Percentiles rank a stretch among this genome's conserved stretches.
Conservation (phyloP, 495 filamentous ascomycete genomes). For the Stereocaulon alpinum region DNA sequence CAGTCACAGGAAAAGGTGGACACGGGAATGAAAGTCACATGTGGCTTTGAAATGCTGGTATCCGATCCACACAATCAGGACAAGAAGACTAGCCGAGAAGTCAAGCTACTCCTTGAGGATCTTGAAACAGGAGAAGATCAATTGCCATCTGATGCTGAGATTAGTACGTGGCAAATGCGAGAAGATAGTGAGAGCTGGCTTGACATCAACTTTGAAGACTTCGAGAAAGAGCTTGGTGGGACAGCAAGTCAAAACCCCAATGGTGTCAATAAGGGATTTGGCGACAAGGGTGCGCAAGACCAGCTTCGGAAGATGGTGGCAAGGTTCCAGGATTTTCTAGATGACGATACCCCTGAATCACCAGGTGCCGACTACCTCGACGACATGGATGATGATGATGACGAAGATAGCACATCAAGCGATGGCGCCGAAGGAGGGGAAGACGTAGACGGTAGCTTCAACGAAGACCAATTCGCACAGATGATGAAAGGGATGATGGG, state of each 20-base stretch:
- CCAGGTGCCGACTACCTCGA: slow-evolving; percentile 68
- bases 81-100: slow-evolving; percentile 57
- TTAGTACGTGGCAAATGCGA: slow-evolving; percentile 52
- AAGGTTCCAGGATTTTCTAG: slow-evolving; percentile 84
- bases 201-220: slow-evolving; percentile 80
- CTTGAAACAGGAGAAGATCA: slow-evolving; percentile 47
- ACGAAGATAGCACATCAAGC: slow-evolving; percentile 38
- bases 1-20: slow-evolving; percentile 45
- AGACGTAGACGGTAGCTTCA: slow-evolving; percentile 67
- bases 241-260: slow-evolving; percentile 27
- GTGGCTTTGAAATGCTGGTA: slow-evolving; percentile 85
- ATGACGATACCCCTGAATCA: slow-evolving; percentile 68
- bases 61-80: slow-evolving; percentile 52
- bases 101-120: slow-evolving; percentile 65
- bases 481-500: slow-evolving; percentile 98
- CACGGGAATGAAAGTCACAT: slow-evolving; percentile 79
- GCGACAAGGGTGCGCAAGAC: slow-evolving; percentile 68
- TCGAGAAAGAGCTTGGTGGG: slow-evolving; percentile 64
- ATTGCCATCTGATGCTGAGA: slow-evolving; percentile 65
- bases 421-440: slow-evolving; percentile 41
- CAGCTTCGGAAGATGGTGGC: slow-evolving; percentile 83
- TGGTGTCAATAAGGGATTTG: slow-evolving; percentile 42
- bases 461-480: slow-evolving; percentile 71
- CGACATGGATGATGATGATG: slow-evolving; percentile 58
- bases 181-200: slow-evolving; percentile 89